Base-by-base conservation (phyloP, 2,329 filamentous ascomycete genomes). In the Fusarium sp. region DNA sequence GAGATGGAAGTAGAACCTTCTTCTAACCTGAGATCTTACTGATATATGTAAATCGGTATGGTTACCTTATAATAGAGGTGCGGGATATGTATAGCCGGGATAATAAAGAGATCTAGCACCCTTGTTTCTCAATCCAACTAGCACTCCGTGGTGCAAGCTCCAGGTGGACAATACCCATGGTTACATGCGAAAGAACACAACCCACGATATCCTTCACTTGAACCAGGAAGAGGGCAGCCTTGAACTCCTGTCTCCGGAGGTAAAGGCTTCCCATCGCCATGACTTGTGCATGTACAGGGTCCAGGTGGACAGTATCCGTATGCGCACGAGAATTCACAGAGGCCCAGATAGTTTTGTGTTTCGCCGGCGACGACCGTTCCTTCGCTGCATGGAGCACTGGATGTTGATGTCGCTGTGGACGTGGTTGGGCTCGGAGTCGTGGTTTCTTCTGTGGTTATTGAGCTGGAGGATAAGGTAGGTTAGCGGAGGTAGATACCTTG, bases 221-320 rank as follows among this genome's bases (percentile, higher is more conserved):
- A 16, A 0, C 50, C 63, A 10, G 61, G 26, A 1, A 67, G 16
- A 12, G 54, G 59, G 41, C 63, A 69, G 2, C 55, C 63, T 3
- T 50, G 41, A 2, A 46, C 16, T 7, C 58, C 56, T 11, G 37
- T 41, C 19, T 57, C 59, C 1, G 34, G 28, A 14, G 63, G 59
- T 6, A 46, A 12, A 4, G 19, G 14, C 18, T 19, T n/a, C 19
- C 23, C 25, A 7, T 46, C n/a, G 8, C 55, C 48, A 2, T 48
- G 34, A 6, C 23, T 26, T 7, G 21, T 34, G 16, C 59, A 67
- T 11, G 39, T 51, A 3, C 64, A 69, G 25, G 66, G 59, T 2
- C 59, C 65, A 6, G 53, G 46, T 13, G 66, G 66, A 14, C 64
- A 69, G 48, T 69, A 69, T 39, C 64, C 66, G 11, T 69, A 49